These are phyloP conservation scores for Trichothecium roseum DNA, from an alignment of 2,329 filamentous ascomycete genomes.

Conservation along the genomic window DNA sequence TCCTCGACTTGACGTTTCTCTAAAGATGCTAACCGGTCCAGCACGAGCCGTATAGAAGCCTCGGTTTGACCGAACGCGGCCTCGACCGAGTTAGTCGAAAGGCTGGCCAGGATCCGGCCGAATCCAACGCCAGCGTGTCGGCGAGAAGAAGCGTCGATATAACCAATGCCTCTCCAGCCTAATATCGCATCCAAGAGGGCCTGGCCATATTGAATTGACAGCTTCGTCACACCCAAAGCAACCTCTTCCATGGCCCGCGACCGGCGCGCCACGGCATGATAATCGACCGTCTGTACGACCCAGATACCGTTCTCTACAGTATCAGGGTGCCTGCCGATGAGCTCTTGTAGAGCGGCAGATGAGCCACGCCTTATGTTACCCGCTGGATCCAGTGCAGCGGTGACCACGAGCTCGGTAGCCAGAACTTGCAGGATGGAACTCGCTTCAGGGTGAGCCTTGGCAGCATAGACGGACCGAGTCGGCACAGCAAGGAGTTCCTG, in stretches of 20 bases:
- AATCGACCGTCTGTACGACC: conserved; percentile 84
- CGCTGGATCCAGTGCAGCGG: conserved; percentile 77
- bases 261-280: conserved; percentile 83
- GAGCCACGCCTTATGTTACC: conserved; percentile 90
- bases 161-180: conserved; percentile 81
- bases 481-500: conserved; percentile 60
- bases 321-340: conserved; percentile 87
- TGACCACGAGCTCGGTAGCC: conserved; percentile 69
- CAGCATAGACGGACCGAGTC: conserved; percentile 30
- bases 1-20: conserved; percentile 53
- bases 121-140: conserved; percentile 62
- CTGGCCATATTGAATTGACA: conserved; percentile 59
- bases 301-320: conserved; percentile 71
- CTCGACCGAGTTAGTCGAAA: conserved; percentile 15
- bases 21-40: conserved; percentile 33
- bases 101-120: conserved; percentile 42
- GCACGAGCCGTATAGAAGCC: conserved; percentile 29
- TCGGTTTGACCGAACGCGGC: conserved; percentile 16
- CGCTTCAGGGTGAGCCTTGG: conserved; percentile 21
- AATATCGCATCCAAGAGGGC: conserved; percentile 62
- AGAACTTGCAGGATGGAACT: conserved; percentile 61
- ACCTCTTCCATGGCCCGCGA: conserved; percentile 74
- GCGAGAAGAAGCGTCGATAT: conserved; percentile 64
- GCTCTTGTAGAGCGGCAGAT: conserved; percentile 86
- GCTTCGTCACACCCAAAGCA: conserved; percentile 53